These are phyloP conservation scores for Pulveroboletus ravenelii DNA, from an alignment of 768 basidiomycete genomes.

Conservation along the genomic window DNA sequence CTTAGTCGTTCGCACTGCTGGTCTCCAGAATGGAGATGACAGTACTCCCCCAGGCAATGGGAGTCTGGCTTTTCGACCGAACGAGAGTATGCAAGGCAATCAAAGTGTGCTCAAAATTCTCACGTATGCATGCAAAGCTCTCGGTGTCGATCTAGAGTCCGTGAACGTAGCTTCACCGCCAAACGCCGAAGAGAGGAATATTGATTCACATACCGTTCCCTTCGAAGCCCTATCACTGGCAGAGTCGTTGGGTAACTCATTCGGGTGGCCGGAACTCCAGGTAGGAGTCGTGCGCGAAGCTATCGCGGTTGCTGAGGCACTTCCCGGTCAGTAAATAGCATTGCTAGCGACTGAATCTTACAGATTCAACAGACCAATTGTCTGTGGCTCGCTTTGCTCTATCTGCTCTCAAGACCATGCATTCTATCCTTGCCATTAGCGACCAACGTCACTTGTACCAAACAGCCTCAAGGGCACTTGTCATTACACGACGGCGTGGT, in stretches of 20 bases:
- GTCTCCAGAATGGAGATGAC: constrained; percentile 30
- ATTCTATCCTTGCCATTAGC: constrained; percentile 58
- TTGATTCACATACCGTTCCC: constrained; percentile 4
- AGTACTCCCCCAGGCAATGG: constrained; percentile 33
- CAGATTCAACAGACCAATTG: constrained; percentile 58
- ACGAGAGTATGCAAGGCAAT: constrained; percentile 77
- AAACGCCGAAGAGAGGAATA: constrained; percentile 20
- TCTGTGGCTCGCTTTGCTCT: constrained; percentile 85
- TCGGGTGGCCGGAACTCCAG: constrained; percentile 95
- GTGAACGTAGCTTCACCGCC: constrained; percentile 46
- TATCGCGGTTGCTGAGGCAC: constrained; percentile 82
- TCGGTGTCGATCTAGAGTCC: constrained; percentile 78
- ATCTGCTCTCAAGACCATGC: constrained; percentile 75
- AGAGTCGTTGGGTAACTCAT: constrained; percentile 42
- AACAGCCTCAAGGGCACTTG: constrained; percentile 67
- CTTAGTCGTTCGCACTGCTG: constrained; percentile 45
- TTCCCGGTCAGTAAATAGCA: constrained; percentile 62
- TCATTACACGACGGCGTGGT: constrained; percentile 73
- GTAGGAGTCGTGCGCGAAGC: constrained; percentile 92
- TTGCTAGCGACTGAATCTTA: not conserved
- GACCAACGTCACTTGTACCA: constrained; percentile 81
- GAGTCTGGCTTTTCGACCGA: constrained; percentile 64
- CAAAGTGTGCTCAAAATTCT: constrained; percentile 72
- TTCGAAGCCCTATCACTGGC: constrained; percentile 41
- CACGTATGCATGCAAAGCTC: constrained; percentile 67